Conservation (phyloP, 352 stramenopile species). For the Pythium phragmitis region DNA sequence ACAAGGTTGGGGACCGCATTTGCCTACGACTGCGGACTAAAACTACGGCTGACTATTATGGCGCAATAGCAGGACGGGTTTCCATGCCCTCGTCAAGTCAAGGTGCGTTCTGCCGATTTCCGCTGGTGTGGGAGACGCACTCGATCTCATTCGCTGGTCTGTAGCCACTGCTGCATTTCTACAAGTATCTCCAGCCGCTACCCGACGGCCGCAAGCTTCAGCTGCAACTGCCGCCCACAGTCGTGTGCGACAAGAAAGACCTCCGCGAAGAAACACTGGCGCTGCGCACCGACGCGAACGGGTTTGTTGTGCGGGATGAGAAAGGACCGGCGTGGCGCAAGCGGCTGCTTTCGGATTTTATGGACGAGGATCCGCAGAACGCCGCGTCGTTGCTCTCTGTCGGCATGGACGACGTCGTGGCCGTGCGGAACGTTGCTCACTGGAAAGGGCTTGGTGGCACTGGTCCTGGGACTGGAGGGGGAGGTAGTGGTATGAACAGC, state of each 20-base stretch:
- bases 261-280: constrained; percentile 57
- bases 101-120: constrained; percentile 12
- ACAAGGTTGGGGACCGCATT: neutral
- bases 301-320: constrained; percentile 49
- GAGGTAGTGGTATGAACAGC: constrained; percentile 33
- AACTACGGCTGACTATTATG: neutral
- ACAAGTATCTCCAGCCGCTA: constrained; percentile 83
- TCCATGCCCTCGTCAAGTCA: constrained; percentile 36
- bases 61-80: constrained; percentile 17
- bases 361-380: constrained; percentile 21
- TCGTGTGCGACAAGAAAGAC: constrained; percentile 57
- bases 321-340: constrained; percentile 59
- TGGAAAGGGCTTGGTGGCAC: constrained; percentile 36
- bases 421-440: constrained; percentile 54
- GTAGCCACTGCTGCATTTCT: constrained; percentile 73
- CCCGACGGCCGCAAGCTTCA: constrained; percentile 40
- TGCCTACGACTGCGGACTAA: neutral
- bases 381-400: constrained; percentile 18
- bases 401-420: constrained; percentile 41
- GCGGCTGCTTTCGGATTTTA: constrained; percentile 46
- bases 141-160: neutral
- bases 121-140: neutral
- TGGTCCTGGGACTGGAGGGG: no score
- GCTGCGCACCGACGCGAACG: constrained; percentile 48
- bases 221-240: constrained; percentile 58